Percentiles rank a stretch among this genome's conserved stretches.
phyloP scores from a whole-genome alignment of 1,284 basidiomycete species.

The Phylloboletellus chloephorus region DNA sequence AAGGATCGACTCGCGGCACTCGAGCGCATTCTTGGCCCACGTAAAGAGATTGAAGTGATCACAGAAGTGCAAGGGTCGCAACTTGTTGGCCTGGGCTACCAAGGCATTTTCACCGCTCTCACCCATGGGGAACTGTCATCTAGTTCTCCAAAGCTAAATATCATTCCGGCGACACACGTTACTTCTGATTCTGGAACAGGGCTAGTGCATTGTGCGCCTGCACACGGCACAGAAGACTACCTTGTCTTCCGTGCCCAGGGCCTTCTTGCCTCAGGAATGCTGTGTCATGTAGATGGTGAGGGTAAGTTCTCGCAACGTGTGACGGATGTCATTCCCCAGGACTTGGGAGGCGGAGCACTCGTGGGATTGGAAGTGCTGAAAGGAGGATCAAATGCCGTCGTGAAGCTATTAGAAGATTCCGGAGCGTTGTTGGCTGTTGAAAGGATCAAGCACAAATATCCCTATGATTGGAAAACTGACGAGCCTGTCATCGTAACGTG shows the following conservation, averaged over 20 bases:
- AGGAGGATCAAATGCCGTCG: slow-evolving; percentile 64
- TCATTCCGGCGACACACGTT: slow-evolving; percentile 67
- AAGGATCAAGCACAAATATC: slow-evolving; percentile 82
- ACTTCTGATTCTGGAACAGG: slow-evolving; percentile 90
- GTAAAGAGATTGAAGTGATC: slow-evolving; percentile 37
- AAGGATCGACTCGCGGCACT: slow-evolving; percentile 60
- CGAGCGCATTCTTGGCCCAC: slow-evolving; percentile 45
- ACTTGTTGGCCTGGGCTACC: slow-evolving; percentile 65
- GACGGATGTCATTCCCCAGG: slow-evolving; percentile 48
- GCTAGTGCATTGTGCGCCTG: slow-evolving; percentile 93
- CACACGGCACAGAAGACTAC: slow-evolving; percentile 94
- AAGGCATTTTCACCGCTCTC: slow-evolving; percentile 55
- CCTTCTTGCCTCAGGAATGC: slow-evolving; percentile 41
- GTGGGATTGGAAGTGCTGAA: slow-evolving; percentile 71
- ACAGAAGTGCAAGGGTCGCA: slow-evolving; percentile 52
- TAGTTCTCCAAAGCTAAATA: slow-evolving; percentile 22
- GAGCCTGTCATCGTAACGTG: slow-evolving; percentile 88
- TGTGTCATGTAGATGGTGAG: slow-evolving; percentile 80
- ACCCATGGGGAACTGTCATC: slow-evolving; percentile 7
- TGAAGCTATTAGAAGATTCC: slow-evolving; percentile 57
- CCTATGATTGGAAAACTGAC: slow-evolving; percentile 97
- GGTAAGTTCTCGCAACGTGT: slow-evolving; percentile 68
- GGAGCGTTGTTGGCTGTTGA: slow-evolving; percentile 65
- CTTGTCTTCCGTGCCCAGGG: slow-evolving; percentile 55
- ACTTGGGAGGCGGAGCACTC: slow-evolving; percentile 40